phyloP scores from a whole-genome alignment of 2,329 filamentous ascomycete species.

The Thelonectria rubi region DNA sequence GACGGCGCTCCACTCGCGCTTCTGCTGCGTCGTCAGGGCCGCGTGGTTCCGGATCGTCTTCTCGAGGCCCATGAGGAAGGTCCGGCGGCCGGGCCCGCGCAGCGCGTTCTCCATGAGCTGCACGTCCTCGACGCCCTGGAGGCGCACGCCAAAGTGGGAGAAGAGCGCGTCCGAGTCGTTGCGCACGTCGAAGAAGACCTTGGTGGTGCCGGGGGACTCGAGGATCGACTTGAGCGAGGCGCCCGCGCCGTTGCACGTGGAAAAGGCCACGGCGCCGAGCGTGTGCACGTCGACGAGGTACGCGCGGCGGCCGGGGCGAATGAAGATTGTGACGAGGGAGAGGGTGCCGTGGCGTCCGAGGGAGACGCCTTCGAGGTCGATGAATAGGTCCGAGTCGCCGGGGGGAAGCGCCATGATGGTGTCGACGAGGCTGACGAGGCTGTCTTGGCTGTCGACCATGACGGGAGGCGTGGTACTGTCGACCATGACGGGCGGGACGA shows the following conservation, averaged over 20 bases:
- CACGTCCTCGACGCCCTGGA: conserved; percentile 59
- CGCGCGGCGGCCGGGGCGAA: not conserved
- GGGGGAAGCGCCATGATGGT: conserved; percentile 1
- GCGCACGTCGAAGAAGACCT: conserved; percentile 67
- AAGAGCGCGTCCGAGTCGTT: conserved; percentile 66
- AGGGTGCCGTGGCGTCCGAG: conserved; percentile 14
- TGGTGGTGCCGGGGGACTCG: conserved; percentile 38
- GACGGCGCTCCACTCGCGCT: conserved; percentile 39
- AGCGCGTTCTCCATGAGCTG: conserved; percentile 64
- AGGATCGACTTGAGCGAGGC: conserved; percentile 13
- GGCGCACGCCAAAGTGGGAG: conserved; percentile 51
- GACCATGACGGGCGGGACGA: too few relatives aligned
- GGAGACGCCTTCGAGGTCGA: conserved; percentile 19
- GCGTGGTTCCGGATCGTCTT: conserved; percentile 8
- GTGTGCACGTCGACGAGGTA: conserved; percentile 22
- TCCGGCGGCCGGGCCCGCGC: not conserved
- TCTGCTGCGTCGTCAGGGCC: conserved; percentile 5
- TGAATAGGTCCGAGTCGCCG: not conserved
- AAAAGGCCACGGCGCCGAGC: conserved; percentile 1
- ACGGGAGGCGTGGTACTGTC: not conserved
- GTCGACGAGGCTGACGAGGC: not conserved
- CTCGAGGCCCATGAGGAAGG: conserved; percentile 12
- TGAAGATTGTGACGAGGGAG: conserved; percentile 18
- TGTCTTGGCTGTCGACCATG: not conserved
- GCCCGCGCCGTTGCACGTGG: not conserved